These are phyloP conservation scores for Cyberlindnera lachancei DNA, from an alignment of 805 yeast species.

Conservation along the genomic window DNA sequence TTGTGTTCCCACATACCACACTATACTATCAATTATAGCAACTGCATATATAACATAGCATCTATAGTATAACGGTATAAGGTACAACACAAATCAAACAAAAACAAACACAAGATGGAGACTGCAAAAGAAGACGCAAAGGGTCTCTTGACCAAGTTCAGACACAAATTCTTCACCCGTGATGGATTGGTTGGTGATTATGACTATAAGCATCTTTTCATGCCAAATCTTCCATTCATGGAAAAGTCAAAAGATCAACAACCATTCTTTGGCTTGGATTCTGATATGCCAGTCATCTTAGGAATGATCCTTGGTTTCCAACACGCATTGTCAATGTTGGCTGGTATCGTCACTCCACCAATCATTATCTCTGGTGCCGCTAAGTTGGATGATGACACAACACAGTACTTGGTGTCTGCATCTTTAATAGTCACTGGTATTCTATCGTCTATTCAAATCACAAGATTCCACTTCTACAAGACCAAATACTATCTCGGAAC, in stretches of 20 bases:
- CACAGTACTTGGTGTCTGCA: constrained; percentile 65
- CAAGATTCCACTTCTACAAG: constrained; percentile 66
- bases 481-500: constrained; percentile 81
- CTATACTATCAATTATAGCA: no score
- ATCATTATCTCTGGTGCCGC: constrained; percentile 61
- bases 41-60: no score
- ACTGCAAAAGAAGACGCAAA: no score
- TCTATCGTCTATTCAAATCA: constrained; percentile 67
- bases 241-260: constrained; percentile 42
- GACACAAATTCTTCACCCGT: constrained; percentile 62
- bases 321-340: constrained; percentile 85
- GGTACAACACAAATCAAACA: no score
- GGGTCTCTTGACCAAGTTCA: no score
- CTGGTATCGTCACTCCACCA: constrained; percentile 85
- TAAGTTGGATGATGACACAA: constrained; percentile 39
- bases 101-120: no score
- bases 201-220: constrained; percentile 71
- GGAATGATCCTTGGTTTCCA: constrained; percentile 79
- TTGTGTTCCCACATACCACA: no score
- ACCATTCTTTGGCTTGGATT: constrained; percentile 78
- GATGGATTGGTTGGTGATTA: constrained; percentile 86
- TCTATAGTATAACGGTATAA: no score
- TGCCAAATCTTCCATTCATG: constrained; percentile 71
- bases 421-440: constrained; percentile 65
- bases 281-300: constrained; percentile 73